Evolutionary conservation across 768 basidiomycete species (phyloP).

Genomic region (Naganishia onofrii): DNA sequence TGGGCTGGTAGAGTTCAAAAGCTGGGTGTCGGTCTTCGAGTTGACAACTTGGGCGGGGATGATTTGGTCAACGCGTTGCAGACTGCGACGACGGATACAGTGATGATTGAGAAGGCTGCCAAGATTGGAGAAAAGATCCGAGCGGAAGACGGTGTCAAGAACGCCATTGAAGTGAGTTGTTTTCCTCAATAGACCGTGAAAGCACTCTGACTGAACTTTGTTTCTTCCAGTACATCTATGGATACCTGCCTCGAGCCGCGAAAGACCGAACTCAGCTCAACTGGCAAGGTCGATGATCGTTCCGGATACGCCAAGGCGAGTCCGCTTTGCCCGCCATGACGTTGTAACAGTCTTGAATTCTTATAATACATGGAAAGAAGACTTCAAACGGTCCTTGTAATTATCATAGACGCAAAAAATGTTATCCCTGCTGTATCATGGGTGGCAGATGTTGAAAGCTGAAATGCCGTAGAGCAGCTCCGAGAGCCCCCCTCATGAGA

Average conservation of each 20-base stretch:
- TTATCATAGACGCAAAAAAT: neutral
- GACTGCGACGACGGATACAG: slow-evolving; percentile 60
- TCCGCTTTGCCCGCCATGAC: neutral
- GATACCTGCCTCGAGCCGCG: slow-evolving; percentile 27
- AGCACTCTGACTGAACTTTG: neutral
- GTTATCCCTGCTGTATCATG: too few species aligned
- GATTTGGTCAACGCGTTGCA: slow-evolving; percentile 61
- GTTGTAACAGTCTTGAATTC: neutral
- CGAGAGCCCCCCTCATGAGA: too few species aligned
- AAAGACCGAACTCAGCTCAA: slow-evolving; percentile 28
- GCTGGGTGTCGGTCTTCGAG: slow-evolving; percentile 62
- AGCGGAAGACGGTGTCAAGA: slow-evolving; percentile 37
- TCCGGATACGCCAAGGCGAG: neutral
- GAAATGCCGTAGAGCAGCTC: too few species aligned
- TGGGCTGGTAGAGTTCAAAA: slow-evolving; percentile 62
- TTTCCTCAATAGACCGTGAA: neutral
- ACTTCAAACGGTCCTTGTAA: neutral
- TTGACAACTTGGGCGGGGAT: slow-evolving; percentile 56
- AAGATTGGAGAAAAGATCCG: slow-evolving; percentile 57
- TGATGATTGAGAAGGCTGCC: slow-evolving; percentile 65
- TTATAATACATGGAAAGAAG: neutral
- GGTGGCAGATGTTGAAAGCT: too few species aligned
- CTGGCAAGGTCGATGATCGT: slow-evolving; percentile 14
- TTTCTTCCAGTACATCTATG: slow-evolving; percentile 26
- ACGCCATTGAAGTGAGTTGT: slow-evolving; percentile 26